phyloP scores from a whole-genome alignment of 306 rosid species.

The Dryas octopetala region DNA sequence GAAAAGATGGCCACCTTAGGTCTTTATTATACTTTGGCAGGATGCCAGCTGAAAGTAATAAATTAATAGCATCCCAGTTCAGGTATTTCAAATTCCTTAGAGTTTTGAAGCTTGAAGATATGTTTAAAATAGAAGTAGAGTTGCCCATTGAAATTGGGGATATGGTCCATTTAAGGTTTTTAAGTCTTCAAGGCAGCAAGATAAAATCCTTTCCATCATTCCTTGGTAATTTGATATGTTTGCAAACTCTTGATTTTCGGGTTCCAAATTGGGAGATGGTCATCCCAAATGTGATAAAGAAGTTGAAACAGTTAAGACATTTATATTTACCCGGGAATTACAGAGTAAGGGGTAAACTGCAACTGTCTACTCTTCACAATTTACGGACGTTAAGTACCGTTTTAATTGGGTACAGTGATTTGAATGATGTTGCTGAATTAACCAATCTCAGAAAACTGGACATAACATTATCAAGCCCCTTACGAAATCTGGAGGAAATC shows the following conservation, averaged over 20 bases:
- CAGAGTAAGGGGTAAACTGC: conserved; percentile 16
- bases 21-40: conserved; percentile 34
- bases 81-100: conserved; percentile 36
- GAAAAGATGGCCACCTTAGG: conserved; percentile 26
- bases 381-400: conserved; percentile 38
- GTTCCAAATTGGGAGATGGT: conserved; percentile 16
- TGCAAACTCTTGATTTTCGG: conserved; percentile 43
- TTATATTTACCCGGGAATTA: conserved; percentile 39
- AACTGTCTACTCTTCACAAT: conserved; percentile 25
- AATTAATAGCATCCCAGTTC: conserved; percentile 5
- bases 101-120: conserved; percentile 49
- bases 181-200: conserved; percentile 33
- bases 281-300: conserved; percentile 32
- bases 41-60: neutral
- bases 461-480: neutral
- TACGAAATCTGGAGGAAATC: neutral
- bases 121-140: conserved; percentile 14
- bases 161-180: conserved; percentile 22
- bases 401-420: conserved; percentile 39
- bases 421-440: conserved; percentile 32
- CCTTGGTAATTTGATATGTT: conserved; percentile 39
- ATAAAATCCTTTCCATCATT: conserved; percentile 32
- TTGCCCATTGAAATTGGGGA: conserved; percentile 39
- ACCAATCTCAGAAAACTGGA: conserved; percentile 40
- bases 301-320: conserved; percentile 48